These are phyloP conservation scores for Boletus mariae DNA, from an alignment of 1,284 basidiomycete species.

Conservation along the genomic window DNA sequence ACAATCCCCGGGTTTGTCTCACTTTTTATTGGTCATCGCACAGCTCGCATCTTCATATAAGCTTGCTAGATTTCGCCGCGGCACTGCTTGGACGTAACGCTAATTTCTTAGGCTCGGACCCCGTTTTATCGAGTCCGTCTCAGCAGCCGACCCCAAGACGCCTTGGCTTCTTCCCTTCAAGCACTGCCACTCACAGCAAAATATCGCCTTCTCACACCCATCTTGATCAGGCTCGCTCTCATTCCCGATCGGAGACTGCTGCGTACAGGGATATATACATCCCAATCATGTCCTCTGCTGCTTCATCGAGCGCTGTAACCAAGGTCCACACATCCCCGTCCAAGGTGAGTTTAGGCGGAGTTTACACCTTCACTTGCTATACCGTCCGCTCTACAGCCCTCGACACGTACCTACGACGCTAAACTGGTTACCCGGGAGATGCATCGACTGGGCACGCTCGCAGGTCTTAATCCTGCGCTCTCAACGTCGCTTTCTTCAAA, in stretches of 20 bases:
- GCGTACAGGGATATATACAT: slow-evolving; percentile 8
- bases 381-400: slow-evolving; percentile 36
- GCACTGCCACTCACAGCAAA: slow-evolving; percentile 17
- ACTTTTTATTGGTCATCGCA: background rate
- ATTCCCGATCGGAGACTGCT: slow-evolving; percentile 19
- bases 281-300: slow-evolving; percentile 24
- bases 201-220: slow-evolving; percentile 10
- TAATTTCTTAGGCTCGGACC: slow-evolving; percentile 10
- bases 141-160: slow-evolving; percentile 14
- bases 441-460: slow-evolving; percentile 67
- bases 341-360: slow-evolving; percentile 47
- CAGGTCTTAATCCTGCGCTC: slow-evolving; percentile 40
- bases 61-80: slow-evolving; percentile 10
- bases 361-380: slow-evolving; percentile 1
- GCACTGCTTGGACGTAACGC: slow-evolving; percentile 5
- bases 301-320: slow-evolving; percentile 24
- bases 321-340: slow-evolving; percentile 58
- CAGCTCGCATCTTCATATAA: slow-evolving; percentile 6
- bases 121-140: slow-evolving; percentile 12
- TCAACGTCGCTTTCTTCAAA: slow-evolving; percentile 38
- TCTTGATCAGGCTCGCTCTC: slow-evolving; percentile 11
- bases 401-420: slow-evolving; percentile 65
- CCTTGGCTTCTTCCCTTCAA: slow-evolving; percentile 22
- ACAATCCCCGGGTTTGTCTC: slow-evolving; percentile 17
- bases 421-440: slow-evolving; percentile 74